Conservation (phyloP, 2,329 filamentous ascomycete genomes). For the Verticillium zaregamsianum region DNA sequence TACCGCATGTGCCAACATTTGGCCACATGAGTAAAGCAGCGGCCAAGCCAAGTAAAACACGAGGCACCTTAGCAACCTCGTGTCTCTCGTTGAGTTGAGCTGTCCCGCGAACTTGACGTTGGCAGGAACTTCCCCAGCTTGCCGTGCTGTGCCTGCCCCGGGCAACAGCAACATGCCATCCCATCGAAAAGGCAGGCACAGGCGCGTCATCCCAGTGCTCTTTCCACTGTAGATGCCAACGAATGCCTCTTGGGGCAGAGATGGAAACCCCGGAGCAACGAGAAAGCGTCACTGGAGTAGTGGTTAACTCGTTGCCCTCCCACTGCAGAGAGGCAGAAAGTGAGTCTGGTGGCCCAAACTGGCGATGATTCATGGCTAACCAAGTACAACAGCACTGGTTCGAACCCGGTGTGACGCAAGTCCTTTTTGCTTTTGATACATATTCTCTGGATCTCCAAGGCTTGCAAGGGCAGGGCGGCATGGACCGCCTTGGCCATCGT, state of each 20-base stretch:
- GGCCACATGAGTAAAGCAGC: too few relatives aligned
- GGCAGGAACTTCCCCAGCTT: too few relatives aligned
- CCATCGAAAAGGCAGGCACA: neutral
- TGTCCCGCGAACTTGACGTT: too few relatives aligned
- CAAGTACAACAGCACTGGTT: conserved; percentile 4
- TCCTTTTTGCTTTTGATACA: neutral
- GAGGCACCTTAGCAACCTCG: too few relatives aligned
- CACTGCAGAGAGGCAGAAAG: conserved; percentile 6
- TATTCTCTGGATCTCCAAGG: too few relatives aligned
- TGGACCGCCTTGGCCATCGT: too few relatives aligned
- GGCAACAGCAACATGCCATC: neutral
- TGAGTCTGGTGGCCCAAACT: neutral
- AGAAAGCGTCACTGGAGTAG: conserved; percentile 9
- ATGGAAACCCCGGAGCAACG: neutral
- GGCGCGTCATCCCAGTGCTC: neutral
- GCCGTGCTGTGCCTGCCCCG: neutral
- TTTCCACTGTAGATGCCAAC: neutral
- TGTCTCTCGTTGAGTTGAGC: too few relatives aligned
- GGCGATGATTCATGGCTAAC: neutral
- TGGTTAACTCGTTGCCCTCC: conserved; percentile 13
- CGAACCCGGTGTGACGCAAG: conserved; percentile 11
- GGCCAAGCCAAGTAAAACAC: too few relatives aligned
- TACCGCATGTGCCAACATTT: too few relatives aligned
- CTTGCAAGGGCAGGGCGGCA: too few relatives aligned
- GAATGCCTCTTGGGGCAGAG: neutral